These are phyloP conservation scores for Solanum chiquidenum DNA, from an alignment of 257 asterid species.

Conservation along the genomic window DNA sequence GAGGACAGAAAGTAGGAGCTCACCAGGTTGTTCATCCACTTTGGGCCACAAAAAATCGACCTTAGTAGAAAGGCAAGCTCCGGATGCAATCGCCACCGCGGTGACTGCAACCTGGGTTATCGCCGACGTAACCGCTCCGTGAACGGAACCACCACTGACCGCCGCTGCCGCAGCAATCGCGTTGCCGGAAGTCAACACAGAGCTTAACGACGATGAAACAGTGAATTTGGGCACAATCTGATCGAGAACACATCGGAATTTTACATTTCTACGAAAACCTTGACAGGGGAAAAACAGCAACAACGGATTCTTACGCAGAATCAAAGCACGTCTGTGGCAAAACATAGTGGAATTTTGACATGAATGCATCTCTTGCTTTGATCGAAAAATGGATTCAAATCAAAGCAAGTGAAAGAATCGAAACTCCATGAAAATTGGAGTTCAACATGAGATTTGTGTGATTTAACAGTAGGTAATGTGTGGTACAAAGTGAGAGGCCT, in stretches of 20 bases:
- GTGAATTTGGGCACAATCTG: conserved; percentile 31
- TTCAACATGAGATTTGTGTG: neutral
- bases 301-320: conserved; percentile 31
- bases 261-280: conserved; percentile 14
- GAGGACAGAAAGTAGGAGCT: neutral
- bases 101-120: conserved; percentile 87
- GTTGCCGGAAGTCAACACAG: conserved; percentile 64
- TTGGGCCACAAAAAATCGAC: conserved; percentile 97
- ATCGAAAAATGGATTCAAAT: neutral
- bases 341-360: conserved; percentile 43
- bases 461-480: neutral
- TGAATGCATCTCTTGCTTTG: conserved; percentile 25
- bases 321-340: conserved; percentile 17
- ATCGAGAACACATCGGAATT: conserved; percentile 33
- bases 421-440: neutral
- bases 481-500: neutral
- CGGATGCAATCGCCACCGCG: conserved; percentile 94
- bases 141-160: conserved; percentile 39
- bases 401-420: neutral
- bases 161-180: conserved; percentile 72
- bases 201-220: conserved; percentile 48
- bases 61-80: conserved; percentile 95
- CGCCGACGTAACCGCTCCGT: conserved; percentile 87
- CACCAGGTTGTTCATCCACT: conserved; percentile 74
- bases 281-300: conserved; percentile 10